Conservation (phyloP, 805 yeast species). For the Teunomyces gatunensis region DNA sequence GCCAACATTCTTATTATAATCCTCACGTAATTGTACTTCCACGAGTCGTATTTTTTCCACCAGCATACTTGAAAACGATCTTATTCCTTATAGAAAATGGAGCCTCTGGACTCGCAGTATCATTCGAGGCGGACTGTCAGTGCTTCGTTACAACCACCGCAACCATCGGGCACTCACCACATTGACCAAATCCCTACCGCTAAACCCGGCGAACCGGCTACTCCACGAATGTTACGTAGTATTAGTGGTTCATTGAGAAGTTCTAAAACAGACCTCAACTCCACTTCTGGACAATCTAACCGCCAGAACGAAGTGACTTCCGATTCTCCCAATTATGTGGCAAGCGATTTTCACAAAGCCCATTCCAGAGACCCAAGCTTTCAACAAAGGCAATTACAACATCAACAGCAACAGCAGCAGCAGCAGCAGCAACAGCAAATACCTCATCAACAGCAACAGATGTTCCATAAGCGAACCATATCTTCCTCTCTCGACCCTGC, state of each 20-base stretch:
- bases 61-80: neutral
- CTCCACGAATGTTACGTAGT: conserved; percentile 67
- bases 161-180: neutral
- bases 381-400: conserved; percentile 8
- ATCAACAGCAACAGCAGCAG: conserved; percentile 1
- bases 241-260: conserved; percentile 40
- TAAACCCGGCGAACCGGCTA: conserved; percentile 48
- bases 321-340: conserved; percentile 13
- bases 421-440: neutral
- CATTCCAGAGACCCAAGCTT: conserved; percentile 18
- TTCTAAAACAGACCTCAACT: conserved; percentile 9
- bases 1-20: neutral
- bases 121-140: conserved; percentile 7
- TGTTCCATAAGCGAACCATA: conserved; percentile 6
- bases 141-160: neutral
- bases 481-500: conserved; percentile 4
- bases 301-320: conserved; percentile 1
- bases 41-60: neutral
- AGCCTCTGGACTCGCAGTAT: conserved; percentile 5
- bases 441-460: conserved; percentile 1
- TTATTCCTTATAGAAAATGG: conserved; percentile 2
- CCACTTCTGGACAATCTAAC: conserved; percentile 9
- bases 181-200: conserved; percentile 1
- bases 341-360: conserved; percentile 2
- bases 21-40: neutral